phyloP scores from a whole-genome alignment of 108 stramenopile genomes.

The Nannochloropsis salina region DNA sequence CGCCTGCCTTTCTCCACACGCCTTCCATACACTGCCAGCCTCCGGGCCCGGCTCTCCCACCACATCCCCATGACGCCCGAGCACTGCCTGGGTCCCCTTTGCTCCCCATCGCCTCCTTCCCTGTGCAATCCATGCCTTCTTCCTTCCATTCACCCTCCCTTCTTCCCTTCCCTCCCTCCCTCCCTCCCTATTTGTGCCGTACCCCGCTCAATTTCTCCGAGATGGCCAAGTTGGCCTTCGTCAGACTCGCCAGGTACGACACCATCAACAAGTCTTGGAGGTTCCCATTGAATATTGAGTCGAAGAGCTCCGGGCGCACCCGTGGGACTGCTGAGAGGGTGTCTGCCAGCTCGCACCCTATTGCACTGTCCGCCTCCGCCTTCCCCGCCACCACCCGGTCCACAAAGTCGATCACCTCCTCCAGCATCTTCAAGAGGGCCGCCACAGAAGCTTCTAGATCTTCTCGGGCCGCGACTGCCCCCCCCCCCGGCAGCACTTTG shows the following conservation, averaged over 20 bases:
- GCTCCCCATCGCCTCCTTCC: neutral
- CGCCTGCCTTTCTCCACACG: neutral
- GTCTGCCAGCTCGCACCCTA: conserved; percentile 70
- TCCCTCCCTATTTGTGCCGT: neutral
- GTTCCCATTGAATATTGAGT: conserved; percentile 76
- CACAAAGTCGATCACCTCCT: conserved; percentile 70
- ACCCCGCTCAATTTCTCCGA: conserved; percentile 73
- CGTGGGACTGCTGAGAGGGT: conserved; percentile 74
- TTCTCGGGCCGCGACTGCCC: neutral
- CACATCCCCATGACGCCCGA: neutral
- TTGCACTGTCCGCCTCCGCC: conserved; percentile 58
- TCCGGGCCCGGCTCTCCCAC: neutral
- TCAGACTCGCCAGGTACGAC: conserved; percentile 82
- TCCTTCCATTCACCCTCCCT: conserved; percentile 20
- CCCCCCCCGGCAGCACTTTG: conserved; percentile 29
- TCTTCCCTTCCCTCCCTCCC: conserved; percentile 4
- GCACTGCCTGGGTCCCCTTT: neutral
- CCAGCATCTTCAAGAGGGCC: conserved; percentile 66
- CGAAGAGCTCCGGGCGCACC: conserved; percentile 77
- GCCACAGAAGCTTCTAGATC: neutral
- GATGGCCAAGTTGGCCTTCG: conserved; percentile 81
- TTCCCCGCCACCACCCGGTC: conserved; percentile 73
- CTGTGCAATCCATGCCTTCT: neutral
- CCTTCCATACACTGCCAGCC: neutral
- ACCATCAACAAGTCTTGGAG: conserved; percentile 97